These are phyloP conservation scores for Sugiyamaella chiloensis DNA, from an alignment of 805 yeast species.

Conservation along the genomic window DNA sequence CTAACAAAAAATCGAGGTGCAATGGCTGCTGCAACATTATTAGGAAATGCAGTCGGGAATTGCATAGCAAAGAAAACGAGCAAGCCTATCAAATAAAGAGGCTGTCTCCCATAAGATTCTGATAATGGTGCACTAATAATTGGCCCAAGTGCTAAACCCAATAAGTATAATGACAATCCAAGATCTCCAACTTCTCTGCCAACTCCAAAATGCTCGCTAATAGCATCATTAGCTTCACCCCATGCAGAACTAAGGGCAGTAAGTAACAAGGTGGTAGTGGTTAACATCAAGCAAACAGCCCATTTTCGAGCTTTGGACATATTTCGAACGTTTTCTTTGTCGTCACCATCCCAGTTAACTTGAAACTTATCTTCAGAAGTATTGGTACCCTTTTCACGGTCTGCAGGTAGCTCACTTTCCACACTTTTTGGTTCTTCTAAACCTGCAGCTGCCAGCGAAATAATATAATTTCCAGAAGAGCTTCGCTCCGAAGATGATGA, in stretches of 20 bases:
- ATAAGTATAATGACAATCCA: constrained; percentile 50
- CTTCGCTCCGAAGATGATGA: too few relatives aligned
- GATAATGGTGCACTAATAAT: constrained; percentile 58
- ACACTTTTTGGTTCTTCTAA: too few relatives aligned
- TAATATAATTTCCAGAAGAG: too few relatives aligned
- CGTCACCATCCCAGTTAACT: constrained; percentile 31
- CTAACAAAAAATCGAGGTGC: constrained; percentile 75
- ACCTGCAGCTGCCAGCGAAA: too few relatives aligned
- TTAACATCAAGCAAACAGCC: constrained; percentile 34
- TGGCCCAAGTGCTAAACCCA: constrained; percentile 65
- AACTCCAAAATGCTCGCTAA: constrained; percentile 35
- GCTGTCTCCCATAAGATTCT: constrained; percentile 18
- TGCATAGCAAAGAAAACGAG: constrained; percentile 46
- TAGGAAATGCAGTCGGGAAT: constrained; percentile 46
- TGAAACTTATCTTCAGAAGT: constrained; percentile 2
- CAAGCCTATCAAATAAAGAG: constrained; percentile 52
- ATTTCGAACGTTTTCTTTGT: constrained; percentile 38
- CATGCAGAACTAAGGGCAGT: constrained; percentile 51
- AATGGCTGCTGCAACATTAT: constrained; percentile 34
- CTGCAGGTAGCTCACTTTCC: too few relatives aligned
- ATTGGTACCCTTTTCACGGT: background rate
- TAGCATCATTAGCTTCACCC: constrained; percentile 42
- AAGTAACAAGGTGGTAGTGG: constrained; percentile 24
- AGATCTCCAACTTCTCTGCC: constrained; percentile 23
- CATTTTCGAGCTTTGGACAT: constrained; percentile 35